phyloP scores from a whole-genome alignment of 768 basidiomycete species.

The Lentinula detonsa region DNA sequence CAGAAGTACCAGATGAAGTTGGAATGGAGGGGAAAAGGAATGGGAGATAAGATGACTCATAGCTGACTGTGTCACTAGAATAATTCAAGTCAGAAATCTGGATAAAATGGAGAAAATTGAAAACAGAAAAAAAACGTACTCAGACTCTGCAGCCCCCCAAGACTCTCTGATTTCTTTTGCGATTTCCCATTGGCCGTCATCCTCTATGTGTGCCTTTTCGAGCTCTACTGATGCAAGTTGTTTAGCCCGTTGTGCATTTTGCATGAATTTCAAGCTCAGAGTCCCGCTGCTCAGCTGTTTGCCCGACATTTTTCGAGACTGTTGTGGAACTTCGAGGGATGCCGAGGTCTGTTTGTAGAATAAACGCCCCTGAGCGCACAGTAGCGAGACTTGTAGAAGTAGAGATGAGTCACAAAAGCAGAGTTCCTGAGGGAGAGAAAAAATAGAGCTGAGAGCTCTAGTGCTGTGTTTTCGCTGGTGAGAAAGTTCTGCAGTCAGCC shows the following conservation, averaged over 20 bases:
- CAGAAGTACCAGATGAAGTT: constrained; percentile 16
- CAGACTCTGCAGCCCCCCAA: constrained; percentile 30
- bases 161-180: constrained; percentile 44
- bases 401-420: too few relatives aligned
- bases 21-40: constrained; percentile 47
- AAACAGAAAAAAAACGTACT: constrained; percentile 3
- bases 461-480: too few relatives aligned
- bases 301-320: constrained; percentile 18
- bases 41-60: constrained; percentile 62
- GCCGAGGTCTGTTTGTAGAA: too few relatives aligned
- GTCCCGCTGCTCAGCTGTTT: constrained; percentile 61
- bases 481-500: too few relatives aligned
- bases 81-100: not conserved
- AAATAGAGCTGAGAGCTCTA: too few relatives aligned
- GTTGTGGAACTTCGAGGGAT: too few relatives aligned
- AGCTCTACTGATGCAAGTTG: constrained; percentile 41
- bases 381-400: too few relatives aligned
- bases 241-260: constrained; percentile 57
- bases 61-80: constrained; percentile 26
- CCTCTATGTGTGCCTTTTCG: constrained; percentile 49
- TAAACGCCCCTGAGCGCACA: too few relatives aligned
- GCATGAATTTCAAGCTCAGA: constrained; percentile 66
- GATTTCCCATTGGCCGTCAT: constrained; percentile 64
- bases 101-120: not conserved
- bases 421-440: too few relatives aligned